Conservation (phyloP, 2,329 filamentous ascomycete genomes). For the Sporothrix pallida region DNA sequence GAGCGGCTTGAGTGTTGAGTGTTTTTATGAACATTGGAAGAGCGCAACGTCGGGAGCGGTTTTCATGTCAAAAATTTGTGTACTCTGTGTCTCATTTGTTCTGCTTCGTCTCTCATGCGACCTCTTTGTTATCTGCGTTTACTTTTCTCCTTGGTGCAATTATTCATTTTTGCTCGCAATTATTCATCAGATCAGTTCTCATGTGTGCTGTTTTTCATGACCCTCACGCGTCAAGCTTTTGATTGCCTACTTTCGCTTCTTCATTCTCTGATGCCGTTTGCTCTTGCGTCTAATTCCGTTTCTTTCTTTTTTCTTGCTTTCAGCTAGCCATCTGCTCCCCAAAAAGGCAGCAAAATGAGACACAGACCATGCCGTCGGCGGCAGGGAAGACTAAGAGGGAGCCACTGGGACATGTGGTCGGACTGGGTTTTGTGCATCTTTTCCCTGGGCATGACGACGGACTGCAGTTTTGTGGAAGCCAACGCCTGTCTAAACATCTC, state of each 20-base stretch:
- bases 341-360: conserved; percentile 21
- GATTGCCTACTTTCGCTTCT: conserved; percentile 2
- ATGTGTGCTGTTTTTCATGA: background rate
- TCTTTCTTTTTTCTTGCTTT: background rate
- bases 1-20: background rate
- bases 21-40: background rate
- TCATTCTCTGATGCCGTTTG: background rate
- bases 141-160: too few relatives aligned
- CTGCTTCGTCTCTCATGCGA: too few relatives aligned
- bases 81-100: too few relatives aligned
- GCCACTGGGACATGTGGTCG: background rate
- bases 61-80: too few relatives aligned
- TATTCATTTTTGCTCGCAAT: too few relatives aligned
- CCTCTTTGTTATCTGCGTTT: too few relatives aligned
- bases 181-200: background rate
- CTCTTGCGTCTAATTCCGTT: background rate
- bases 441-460: background rate
- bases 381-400: background rate
- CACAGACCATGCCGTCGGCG: conserved; percentile 4
- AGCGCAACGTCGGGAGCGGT: background rate
- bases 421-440: background rate
- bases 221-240: background rate
- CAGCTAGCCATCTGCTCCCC: conserved; percentile 2
- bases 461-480: too few relatives aligned
- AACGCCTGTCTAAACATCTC: background rate